Percentiles rank a stretch among this genome's conserved stretches.
These are phyloP conservation scores for Protomyces lactucae-debilis DNA, from an alignment of 1,139 yeast genomes.

Conservation along the genomic window DNA sequence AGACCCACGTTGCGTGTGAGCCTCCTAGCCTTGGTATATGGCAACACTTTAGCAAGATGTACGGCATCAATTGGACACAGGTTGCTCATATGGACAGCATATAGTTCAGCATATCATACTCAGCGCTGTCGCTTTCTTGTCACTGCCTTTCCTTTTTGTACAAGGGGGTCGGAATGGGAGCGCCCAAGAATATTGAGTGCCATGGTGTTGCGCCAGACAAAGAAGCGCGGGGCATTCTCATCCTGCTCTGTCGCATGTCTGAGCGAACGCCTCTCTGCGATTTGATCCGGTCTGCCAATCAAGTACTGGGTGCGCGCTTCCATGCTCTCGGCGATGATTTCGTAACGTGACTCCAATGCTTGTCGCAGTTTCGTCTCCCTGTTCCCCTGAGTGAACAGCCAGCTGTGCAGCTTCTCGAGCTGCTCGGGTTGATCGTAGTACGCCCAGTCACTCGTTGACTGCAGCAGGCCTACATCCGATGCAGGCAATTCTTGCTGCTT, in stretches of 20 bases:
- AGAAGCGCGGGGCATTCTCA: constrained; percentile 1
- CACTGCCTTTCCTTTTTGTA: constrained; percentile 2
- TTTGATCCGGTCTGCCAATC: not conserved
- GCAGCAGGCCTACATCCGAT: constrained; percentile 43
- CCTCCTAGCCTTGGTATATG: constrained; percentile 13
- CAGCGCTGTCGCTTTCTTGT: constrained; percentile 3
- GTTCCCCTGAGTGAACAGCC: constrained; percentile 73
- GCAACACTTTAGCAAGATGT: not conserved
- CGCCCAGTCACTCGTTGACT: constrained; percentile 60
- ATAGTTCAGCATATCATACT: not conserved
- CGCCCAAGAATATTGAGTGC: constrained; percentile 3
- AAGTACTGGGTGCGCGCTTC: constrained; percentile 6
- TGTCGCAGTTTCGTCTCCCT: constrained; percentile 65
- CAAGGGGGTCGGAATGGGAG: constrained; percentile 3
- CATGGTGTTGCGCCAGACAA: constrained; percentile 13
- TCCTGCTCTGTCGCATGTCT: not conserved
- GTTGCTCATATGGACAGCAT: not conserved
- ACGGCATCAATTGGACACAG: not conserved
- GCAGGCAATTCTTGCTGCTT: constrained; percentile 52
- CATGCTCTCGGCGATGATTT: constrained; percentile 16
- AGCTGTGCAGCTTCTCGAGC: constrained; percentile 52
- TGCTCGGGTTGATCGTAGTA: constrained; percentile 61
- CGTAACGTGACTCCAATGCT: constrained; percentile 45
- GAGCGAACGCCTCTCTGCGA: constrained; percentile 6
- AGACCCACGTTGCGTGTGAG: not conserved